phyloP scores from a whole-genome alignment of 163 green algal genomes.

The Coccomyxa subellipsoidea region DNA sequence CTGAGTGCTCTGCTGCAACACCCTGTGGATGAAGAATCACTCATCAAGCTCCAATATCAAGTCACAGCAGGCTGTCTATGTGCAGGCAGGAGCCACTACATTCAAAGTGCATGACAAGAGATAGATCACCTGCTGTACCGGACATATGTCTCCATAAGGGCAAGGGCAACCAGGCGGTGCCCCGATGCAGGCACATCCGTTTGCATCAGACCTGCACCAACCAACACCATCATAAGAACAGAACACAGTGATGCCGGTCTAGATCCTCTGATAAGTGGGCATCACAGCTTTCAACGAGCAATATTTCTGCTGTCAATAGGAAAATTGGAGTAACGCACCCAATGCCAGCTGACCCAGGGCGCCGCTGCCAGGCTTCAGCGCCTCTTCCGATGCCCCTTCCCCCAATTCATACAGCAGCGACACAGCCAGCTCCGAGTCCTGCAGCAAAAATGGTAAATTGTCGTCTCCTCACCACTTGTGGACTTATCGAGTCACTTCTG shows the following conservation, averaged over 20 bases:
- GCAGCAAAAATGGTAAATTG: neutral
- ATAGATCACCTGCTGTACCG: constrained; percentile 48
- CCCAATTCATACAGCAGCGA: constrained; percentile 88
- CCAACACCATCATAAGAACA: neutral
- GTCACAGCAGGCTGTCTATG: neutral
- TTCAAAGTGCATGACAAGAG: neutral
- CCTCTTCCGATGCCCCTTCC: constrained; percentile 79
- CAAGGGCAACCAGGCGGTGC: constrained; percentile 82
- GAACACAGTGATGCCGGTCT: no score
- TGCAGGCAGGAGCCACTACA: no score
- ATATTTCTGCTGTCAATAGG: no score
- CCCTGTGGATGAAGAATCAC: neutral
- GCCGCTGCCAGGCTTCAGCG: constrained; percentile 55
- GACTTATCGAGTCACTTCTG: no score
- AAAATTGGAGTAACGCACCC: no score
- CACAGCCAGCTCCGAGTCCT: constrained; percentile 80
- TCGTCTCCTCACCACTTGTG: no score
- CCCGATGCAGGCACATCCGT: constrained; percentile 38
- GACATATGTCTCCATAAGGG: constrained; percentile 78
- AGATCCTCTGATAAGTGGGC: no score
- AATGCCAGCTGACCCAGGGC: constrained; percentile 63
- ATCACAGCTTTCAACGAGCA: no score
- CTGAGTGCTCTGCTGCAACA: constrained; percentile 50
- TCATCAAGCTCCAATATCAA: neutral
- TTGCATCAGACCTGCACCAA: constrained; percentile 42